Conservation (phyloP, 2,329 filamentous ascomycete species). For the Colletotrichum sp. region DNA sequence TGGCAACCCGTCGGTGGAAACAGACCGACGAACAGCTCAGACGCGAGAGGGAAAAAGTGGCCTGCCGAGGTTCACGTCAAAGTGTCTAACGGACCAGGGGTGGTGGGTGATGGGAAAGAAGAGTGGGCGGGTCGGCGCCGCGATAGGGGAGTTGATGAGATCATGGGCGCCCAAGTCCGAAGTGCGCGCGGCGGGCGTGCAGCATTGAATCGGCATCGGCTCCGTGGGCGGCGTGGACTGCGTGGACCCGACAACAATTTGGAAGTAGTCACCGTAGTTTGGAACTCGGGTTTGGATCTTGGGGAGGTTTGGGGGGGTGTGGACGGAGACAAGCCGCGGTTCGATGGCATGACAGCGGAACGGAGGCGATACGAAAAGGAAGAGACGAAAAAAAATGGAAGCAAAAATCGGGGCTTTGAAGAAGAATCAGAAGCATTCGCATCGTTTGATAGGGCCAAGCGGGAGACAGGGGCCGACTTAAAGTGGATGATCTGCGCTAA, state of each 20-base stretch:
- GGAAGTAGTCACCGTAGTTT: background rate
- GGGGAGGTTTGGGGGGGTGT: background rate
- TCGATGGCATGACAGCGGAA: background rate
- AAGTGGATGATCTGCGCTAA: slow-evolving; percentile 11
- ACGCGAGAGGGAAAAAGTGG: slow-evolving; percentile 3
- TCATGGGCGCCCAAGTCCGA: slow-evolving; percentile 16
- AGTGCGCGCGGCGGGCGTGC: background rate
- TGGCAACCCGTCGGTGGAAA: slow-evolving; percentile 3
- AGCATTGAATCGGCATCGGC: background rate
- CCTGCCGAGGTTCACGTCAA: slow-evolving; percentile 18
- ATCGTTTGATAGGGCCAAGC: background rate
- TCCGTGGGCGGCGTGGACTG: background rate
- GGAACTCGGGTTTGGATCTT: background rate
- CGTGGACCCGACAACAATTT: background rate
- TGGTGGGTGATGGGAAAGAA: background rate
- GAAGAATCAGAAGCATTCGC: background rate
- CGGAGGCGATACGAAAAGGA: background rate
- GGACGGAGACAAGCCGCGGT: slow-evolving; percentile 10
- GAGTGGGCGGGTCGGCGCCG: background rate
- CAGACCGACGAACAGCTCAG: background rate
- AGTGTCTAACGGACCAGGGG: background rate
- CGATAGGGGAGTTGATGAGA: slow-evolving; percentile 3
- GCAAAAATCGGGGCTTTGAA: background rate
- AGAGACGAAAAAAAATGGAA: background rate
- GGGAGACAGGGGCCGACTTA: background rate